Conservation (phyloP, 2,329 filamentous ascomycete species). For the Pseudocercospora vitis region DNA sequence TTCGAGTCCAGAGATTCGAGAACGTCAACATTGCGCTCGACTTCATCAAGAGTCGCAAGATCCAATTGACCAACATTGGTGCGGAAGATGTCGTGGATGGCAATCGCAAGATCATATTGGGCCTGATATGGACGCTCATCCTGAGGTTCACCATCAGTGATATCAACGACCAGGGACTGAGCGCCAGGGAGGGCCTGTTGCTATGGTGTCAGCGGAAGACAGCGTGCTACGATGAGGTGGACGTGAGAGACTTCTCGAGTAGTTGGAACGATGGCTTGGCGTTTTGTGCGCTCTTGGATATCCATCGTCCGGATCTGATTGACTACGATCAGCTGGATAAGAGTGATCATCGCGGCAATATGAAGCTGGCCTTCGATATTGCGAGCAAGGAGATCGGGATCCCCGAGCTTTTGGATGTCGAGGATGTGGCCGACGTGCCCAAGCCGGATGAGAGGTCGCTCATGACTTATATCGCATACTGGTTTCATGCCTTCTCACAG, state of each 20-base stretch:
- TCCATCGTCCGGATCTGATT: conserved; percentile 94
- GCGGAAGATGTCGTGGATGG: conserved; percentile 98
- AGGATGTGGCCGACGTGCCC: conserved; percentile 94
- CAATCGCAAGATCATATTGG: conserved; percentile 95
- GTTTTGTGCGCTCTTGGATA: conserved; percentile 94
- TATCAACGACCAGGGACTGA: conserved; percentile 97
- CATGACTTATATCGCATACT: conserved; percentile 99
- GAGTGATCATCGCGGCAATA: conserved; percentile 89
- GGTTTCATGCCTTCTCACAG: conserved; percentile 99
- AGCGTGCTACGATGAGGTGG: conserved; percentile 95
- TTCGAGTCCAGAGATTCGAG: conserved; percentile 95
- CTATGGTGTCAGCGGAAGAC: conserved; percentile 99
- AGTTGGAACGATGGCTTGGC: conserved; percentile 98
- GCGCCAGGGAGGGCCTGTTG: conserved; percentile 90
- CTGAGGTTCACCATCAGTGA: conserved; percentile 97
- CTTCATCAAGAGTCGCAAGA: conserved; percentile 85
- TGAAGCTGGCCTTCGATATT: conserved; percentile 97
- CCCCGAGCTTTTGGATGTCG: conserved; percentile 89
- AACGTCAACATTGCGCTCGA: conserved; percentile 95
- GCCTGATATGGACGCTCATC: conserved; percentile 98
- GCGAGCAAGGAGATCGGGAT: conserved; percentile 96
- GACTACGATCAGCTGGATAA: conserved; percentile 96
- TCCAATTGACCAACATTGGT: conserved; percentile 98
- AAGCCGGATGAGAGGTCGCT: conserved; percentile 94
- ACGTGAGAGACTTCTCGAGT: conserved; percentile 88